Base-by-base conservation (phyloP, 495 filamentous ascomycete species). In the Elasticomyces elasticus region DNA sequence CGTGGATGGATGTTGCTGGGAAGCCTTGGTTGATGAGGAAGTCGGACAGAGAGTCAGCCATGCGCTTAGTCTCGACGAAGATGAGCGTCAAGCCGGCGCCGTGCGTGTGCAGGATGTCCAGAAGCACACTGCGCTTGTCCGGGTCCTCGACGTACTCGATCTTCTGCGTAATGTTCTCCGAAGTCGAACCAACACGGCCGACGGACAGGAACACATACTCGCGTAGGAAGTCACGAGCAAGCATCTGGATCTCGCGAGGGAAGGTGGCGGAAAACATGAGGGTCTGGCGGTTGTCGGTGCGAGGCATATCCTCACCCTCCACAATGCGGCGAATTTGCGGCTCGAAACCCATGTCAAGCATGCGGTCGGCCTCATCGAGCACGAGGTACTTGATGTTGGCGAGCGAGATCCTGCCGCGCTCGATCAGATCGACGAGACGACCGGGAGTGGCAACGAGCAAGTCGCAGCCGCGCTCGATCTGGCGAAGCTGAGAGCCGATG, bases 261-360 rank as follows among this genome's bases (percentile, higher is more conserved):
- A 98, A 98, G 49, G 92, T 98, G 65, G 91, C 91, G 22, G 90
- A 97, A 71, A 98, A 98, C 92, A 98, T 98, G 75, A 98, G 90
- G 38, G 92, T 95, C 72, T 97, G 94, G 64, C 94, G 89, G 62
- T 77, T 72, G 54, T 85, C 75, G 56, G 89, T 87, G 42, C 73
- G 71, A 31, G 94, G 92, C 92, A 97, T 96, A 66, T 98, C 92
- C 72, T 95, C 92, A 57, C 86, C 87, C 72, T 98, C 90, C 23
- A 98, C 90, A 62, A 98, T 97, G 61, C 92, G 85, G 60, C 92
- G 90, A 69, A 98, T 96, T 72, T 98, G 92, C 63, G 92, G 92
- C 77, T 98, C 92, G 78, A 98, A 98, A 85, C 92, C 92, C 92
- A 98, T 97, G 76, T 98, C 92, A 79, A 98, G 75, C 92, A 98